These are phyloP conservation scores for Macrocybe gigantea DNA, from an alignment of 768 basidiomycete species.

Conservation along the genomic window DNA sequence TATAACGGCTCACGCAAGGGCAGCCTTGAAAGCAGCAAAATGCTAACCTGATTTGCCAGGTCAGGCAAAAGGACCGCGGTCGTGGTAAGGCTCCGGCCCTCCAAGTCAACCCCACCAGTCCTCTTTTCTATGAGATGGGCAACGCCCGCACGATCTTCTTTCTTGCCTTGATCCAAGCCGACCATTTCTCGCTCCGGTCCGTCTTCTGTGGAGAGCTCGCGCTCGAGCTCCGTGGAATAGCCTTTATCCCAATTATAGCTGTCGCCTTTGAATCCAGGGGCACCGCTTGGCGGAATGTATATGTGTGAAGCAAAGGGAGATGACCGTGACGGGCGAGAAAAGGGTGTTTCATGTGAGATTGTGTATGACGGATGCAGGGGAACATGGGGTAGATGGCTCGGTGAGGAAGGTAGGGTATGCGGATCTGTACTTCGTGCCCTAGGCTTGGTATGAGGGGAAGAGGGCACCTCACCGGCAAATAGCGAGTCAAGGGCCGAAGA, in stretches of 20 bases:
- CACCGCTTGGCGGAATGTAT: constrained; percentile 47
- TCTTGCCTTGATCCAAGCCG: constrained; percentile 6
- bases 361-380: constrained; percentile 11
- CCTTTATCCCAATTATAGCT: constrained; percentile 63
- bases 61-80: constrained; percentile 40
- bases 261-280: constrained; percentile 73
- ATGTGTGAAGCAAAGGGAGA: constrained; percentile 37
- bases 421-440: constrained; percentile 8
- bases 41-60: constrained; percentile 57
- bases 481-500: constrained; percentile 1
- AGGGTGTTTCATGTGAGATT: constrained; percentile 44
- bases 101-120: constrained; percentile 39
- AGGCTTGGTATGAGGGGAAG: not conserved
- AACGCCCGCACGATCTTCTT: constrained; percentile 17
- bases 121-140: constrained; percentile 47
- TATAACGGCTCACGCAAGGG: constrained; percentile 17
- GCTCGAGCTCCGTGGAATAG: constrained; percentile 42
- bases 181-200: constrained; percentile 12
- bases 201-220: constrained; percentile 22
- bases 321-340: constrained; percentile 25
- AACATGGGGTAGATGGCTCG: constrained; percentile 6
- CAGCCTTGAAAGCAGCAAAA: not conserved
- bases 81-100: constrained; percentile 54
- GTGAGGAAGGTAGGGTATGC: not conserved
- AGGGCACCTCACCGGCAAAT: not conserved